Evolutionary conservation across 2,329 filamentous ascomycete species (phyloP), one percentile per base, ranked within the genome.

Genomic region (Mycosphaerella arachidis): DNA sequence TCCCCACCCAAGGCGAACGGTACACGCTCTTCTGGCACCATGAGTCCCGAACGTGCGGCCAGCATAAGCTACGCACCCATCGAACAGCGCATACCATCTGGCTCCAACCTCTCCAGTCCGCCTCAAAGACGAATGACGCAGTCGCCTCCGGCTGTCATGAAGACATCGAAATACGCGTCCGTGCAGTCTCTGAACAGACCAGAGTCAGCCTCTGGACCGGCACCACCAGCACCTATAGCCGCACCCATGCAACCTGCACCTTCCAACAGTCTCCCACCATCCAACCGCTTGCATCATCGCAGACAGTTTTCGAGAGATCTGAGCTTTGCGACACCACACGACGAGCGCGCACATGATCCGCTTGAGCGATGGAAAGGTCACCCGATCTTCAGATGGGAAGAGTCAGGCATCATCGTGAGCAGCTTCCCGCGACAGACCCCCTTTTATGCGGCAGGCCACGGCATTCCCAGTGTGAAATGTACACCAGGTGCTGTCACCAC

Each of bases 361-460:
- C 78, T 99, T 6, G 84, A 96, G 72, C 83, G 94, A 66, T 99
- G 94, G 94, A 92, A 89, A 76, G 95, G 95, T 3, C 84, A 85
- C 12, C 94, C 95, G 0, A 83, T 96, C 12, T 88, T 97, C 69
- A 84, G 84, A 0, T 99, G 95, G 88, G 92, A 91, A 2, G 86
- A 95, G 53, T 92, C 92, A 20, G 94, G 94, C 12, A 84, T 85
- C 1, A 78, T 97, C 10, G 82, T 95, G 2, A 92, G 89, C 1
- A 91, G 87, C 48, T 97, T 97, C 70, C 94, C 95, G 0, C 92
- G 90, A 72, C 89, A 93, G 65, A 85, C 94, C 35, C 92, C 93
- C 13, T 86, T 92, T 51, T 97, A 96, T 74, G 86, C 87, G 29
- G 86, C 90, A 65, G 89, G 86, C 53, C 85, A 88, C 66, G 80